A percentile compares a stretch with the other conserved stretches of the same genome.
Conservation (phyloP, 306 rosid genomes). For the Mimosa pudica region DNA sequence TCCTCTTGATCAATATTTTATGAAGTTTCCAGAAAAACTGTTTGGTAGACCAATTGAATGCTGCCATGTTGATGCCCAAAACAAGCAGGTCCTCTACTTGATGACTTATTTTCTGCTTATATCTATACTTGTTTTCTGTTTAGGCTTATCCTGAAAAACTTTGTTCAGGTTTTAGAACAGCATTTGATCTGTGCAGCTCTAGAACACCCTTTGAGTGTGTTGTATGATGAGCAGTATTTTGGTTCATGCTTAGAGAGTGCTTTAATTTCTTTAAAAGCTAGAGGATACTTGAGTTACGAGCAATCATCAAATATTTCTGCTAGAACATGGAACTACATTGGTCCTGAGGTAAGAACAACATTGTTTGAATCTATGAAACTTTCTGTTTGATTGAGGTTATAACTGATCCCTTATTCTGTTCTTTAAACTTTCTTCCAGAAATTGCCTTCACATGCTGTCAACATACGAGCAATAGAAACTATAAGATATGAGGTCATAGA, state of each 20-base stretch:
- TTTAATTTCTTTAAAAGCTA: constrained; percentile 58
- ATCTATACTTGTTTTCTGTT: constrained; percentile 13
- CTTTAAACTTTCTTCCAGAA: constrained; percentile 49
- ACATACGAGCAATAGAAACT: constrained; percentile 82
- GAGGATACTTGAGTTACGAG: constrained; percentile 61
- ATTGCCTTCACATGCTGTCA: constrained; percentile 71
- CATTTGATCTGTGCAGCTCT: constrained; percentile 90
- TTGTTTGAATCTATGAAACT: constrained; percentile 33
- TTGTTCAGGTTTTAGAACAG: constrained; percentile 77
- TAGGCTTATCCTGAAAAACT: constrained; percentile 34
- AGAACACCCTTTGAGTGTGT: constrained; percentile 69
- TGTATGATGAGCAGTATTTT: constrained; percentile 72
- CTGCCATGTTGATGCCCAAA: constrained; percentile 83
- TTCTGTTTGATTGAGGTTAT: constrained; percentile 33
- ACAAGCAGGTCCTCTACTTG: constrained; percentile 67
- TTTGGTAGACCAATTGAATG: constrained; percentile 90
- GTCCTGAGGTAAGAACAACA: constrained; percentile 58
- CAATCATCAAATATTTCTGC: constrained; percentile 52
- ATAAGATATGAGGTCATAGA: constrained; percentile 71
- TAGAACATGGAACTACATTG: constrained; percentile 80
- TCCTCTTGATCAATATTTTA: constrained; percentile 95
- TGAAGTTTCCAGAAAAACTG: constrained; percentile 76
- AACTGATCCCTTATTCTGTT: constrained; percentile 22
- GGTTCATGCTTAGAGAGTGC: constrained; percentile 61
- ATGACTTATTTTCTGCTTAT: constrained; percentile 24